Percentiles rank a stretch among this genome's conserved stretches.
Evolutionary conservation across 2,329 filamentous ascomycete genomes (phyloP).

Genomic region (Tolypocladium endophyticum): DNA sequence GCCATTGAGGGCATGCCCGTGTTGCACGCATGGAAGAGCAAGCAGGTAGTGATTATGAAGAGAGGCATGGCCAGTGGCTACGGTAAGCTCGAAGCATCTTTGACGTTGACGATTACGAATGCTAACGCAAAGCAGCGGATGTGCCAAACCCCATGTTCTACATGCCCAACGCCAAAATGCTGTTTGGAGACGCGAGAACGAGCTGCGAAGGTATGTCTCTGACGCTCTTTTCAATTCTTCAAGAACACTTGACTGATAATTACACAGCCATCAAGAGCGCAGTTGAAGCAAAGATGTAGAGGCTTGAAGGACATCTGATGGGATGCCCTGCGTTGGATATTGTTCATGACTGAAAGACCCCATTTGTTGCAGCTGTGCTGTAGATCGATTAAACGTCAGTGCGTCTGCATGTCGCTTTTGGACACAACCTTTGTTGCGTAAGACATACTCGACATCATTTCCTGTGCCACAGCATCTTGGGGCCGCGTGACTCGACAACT

Average conservation of each 20-base stretch:
- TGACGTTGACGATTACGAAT: not conserved
- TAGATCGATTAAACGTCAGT: not conserved
- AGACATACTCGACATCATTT: not conserved
- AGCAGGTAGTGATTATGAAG: conserved; percentile 91
- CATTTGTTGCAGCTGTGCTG: not conserved
- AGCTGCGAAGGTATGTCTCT: conserved; percentile 61
- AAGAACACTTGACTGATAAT: not conserved
- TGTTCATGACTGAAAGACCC: not conserved
- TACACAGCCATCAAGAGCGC: conserved; percentile 7
- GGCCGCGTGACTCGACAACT: not conserved
- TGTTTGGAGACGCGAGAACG: conserved; percentile 82
- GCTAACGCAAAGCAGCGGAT: conserved; percentile 47
- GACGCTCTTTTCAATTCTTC: too few relatives aligned
- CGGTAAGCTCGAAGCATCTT: conserved; percentile 37
- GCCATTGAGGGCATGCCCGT: conserved; percentile 90
- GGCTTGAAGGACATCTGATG: not conserved
- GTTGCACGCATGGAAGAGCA: conserved; percentile 86
- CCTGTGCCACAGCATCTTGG: not conserved
- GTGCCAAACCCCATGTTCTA: conserved; percentile 92
- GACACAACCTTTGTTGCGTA: not conserved
- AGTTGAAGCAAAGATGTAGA: conserved; percentile 8
- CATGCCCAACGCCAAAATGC: conserved; percentile 81
- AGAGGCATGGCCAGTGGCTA: conserved; percentile 81
- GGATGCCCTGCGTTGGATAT: not conserved
- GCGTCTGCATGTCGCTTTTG: not conserved